Evolutionary conservation across 176 grass and related monocot species (phyloP).

Genomic region (Eragrostis nindensis): DNA sequence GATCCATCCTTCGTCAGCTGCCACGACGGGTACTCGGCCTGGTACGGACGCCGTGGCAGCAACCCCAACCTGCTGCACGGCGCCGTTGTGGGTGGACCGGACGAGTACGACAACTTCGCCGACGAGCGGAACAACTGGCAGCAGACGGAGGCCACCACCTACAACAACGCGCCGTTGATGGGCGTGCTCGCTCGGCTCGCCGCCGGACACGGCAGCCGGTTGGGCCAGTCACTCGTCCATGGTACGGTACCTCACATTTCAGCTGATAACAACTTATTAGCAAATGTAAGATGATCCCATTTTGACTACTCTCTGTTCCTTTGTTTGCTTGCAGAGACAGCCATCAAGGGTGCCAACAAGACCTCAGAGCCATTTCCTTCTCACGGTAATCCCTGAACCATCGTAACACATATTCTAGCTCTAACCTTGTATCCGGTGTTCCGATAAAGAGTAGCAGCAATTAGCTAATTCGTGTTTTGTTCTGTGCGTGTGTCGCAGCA

Average conservation of each 20-base stretch:
- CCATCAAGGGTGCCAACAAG: conserved; percentile 43
- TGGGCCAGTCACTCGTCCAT: conserved; percentile 44
- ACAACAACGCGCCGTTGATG: conserved; percentile 87
- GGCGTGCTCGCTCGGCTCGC: conserved; percentile 76
- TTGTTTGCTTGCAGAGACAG: conserved; percentile 5
- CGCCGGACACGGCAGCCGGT: conserved; percentile 43
- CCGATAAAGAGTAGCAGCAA: not conserved
- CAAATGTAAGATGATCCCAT: not conserved
- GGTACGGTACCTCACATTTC: conserved; percentile 26
- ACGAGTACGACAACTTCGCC: conserved; percentile 66
- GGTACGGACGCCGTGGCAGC: conserved; percentile 53
- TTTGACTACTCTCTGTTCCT: too few species aligned
- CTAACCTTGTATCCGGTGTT: not conserved
- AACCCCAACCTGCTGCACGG: conserved; percentile 88
- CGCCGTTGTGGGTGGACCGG: conserved; percentile 77
- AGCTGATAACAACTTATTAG: not conserved
- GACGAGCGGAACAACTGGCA: conserved; percentile 84
- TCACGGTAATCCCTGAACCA: conserved; percentile 46
- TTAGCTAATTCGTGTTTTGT: too few species aligned
- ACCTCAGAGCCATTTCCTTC: conserved; percentile 41
- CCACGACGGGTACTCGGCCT: conserved; percentile 51
- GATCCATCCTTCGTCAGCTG: conserved; percentile 66
- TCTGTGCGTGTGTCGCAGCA: too few species aligned
- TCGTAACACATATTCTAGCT: not conserved
- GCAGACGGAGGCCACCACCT: conserved; percentile 87